A percentile compares a stretch with the other conserved stretches of the same genome.
These are phyloP conservation scores for Moesziomyces parantarcticus DNA, from an alignment of 1,284 basidiomycete genomes.

Conservation along the genomic window DNA sequence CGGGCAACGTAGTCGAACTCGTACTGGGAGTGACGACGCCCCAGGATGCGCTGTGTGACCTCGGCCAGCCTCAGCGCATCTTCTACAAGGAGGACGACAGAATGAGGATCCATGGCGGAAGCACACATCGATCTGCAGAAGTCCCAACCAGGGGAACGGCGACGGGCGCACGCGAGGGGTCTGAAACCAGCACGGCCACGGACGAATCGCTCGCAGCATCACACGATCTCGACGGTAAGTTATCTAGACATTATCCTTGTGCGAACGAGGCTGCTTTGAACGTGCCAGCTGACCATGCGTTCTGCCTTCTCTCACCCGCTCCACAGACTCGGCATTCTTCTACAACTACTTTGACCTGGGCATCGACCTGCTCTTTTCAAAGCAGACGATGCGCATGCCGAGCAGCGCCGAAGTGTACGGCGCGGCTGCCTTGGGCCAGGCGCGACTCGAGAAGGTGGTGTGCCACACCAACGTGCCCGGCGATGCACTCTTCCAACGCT, in stretches of 20 bases:
- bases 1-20: constrained; percentile 22
- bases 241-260: not conserved
- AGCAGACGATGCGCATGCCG: constrained; percentile 19
- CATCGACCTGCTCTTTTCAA: constrained; percentile 46
- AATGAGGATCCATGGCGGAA: constrained; percentile 40
- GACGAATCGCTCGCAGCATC: constrained; percentile 13
- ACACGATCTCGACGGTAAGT: constrained; percentile 15
- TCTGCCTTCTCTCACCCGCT: too few species aligned
- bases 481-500: constrained; percentile 47
- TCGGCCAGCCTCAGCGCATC: constrained; percentile 43
- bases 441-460: constrained; percentile 50
- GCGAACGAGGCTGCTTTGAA: too few species aligned
- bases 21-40: constrained; percentile 39
- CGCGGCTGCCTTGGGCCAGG: constrained; percentile 21
- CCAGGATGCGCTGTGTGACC: constrained; percentile 44
- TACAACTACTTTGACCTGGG: constrained; percentile 58
- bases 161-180: constrained; percentile 2
- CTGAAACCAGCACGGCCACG: constrained; percentile 16
- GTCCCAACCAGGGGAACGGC: constrained; percentile 4
- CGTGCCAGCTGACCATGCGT: too few species aligned
- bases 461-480: constrained; percentile 48
- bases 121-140: not conserved
- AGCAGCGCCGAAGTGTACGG: constrained; percentile 20
- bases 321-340: constrained; percentile 36
- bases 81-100: constrained; percentile 53